Conservation (phyloP, 2,329 filamentous ascomycete genomes). For the Nemania sp. region DNA sequence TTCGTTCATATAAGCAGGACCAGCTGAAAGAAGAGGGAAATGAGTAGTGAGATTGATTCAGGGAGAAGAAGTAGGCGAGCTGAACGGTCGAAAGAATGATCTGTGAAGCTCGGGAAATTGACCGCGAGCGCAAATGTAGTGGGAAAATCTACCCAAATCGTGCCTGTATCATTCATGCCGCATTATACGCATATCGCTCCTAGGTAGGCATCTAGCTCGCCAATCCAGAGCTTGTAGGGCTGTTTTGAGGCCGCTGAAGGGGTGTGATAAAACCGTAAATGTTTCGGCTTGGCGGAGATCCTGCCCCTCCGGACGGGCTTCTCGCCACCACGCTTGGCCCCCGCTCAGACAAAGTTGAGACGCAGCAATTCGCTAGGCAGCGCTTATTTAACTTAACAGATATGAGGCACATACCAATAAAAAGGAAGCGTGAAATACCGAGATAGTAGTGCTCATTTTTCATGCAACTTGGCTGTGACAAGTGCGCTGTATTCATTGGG, state of each 20-base stretch:
- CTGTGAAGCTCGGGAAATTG: background rate
- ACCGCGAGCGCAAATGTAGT: background rate
- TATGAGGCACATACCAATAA: background rate
- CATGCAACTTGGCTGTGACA: too few relatives aligned
- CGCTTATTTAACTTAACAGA: background rate
- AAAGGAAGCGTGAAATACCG: too few relatives aligned
- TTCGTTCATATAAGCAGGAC: constrained; percentile 18
- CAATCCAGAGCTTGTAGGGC: background rate
- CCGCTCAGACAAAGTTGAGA: constrained; percentile 21
- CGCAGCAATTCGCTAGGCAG: background rate
- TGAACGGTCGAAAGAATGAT: background rate
- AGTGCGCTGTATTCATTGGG: too few relatives aligned
- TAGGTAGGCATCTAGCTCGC: background rate
- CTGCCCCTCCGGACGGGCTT: constrained; percentile 5
- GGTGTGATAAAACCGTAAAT: constrained; percentile 19
- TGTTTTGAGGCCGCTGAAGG: background rate
- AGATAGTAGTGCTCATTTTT: too few relatives aligned
- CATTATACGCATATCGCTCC: background rate
- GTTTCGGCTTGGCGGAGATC: constrained; percentile 24
- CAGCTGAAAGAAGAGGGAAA: constrained; percentile 12
- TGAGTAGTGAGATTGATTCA: background rate
- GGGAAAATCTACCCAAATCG: background rate
- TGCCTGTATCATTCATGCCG: constrained; percentile 6
- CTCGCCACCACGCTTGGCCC: background rate
- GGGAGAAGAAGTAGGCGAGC: background rate